phyloP scores from a whole-genome alignment of 805 yeast genomes.

The Candida bentonensis region DNA sequence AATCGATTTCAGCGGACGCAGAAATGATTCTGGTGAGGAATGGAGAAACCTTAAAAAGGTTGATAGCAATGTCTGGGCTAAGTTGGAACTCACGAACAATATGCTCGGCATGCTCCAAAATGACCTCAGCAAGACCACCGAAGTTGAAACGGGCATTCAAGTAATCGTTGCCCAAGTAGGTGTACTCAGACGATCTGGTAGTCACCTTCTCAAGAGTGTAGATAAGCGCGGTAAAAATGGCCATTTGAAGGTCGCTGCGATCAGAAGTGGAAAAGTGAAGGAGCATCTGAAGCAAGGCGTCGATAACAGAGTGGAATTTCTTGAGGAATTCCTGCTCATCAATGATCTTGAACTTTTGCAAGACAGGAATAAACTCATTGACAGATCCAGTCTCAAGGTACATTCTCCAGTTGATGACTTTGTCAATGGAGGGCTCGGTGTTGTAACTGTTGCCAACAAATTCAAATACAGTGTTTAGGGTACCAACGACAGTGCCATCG shows the following conservation, averaged over 20 bases:
- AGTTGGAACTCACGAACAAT: constrained; percentile 3
- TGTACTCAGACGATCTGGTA: constrained; percentile 8
- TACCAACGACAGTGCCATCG: constrained; percentile 27
- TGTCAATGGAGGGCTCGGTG: constrained; percentile 39
- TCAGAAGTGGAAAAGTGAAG: constrained; percentile 16
- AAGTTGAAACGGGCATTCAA: constrained; percentile 16
- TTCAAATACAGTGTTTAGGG: constrained; percentile 39
- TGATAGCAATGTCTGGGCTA: constrained; percentile 5
- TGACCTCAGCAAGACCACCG: constrained; percentile 36
- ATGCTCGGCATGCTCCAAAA: constrained; percentile 7
- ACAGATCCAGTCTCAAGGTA: constrained; percentile 28
- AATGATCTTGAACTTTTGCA: constrained; percentile 38
- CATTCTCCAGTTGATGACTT: constrained; percentile 38
- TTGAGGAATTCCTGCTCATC: constrained; percentile 42
- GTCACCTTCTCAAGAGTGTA: constrained; percentile 14
- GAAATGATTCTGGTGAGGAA: constrained; percentile 9
- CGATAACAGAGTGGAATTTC: constrained; percentile 17
- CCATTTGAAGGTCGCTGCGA: constrained; percentile 5
- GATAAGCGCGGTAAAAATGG: constrained; percentile 13
- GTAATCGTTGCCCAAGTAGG: constrained; percentile 14
- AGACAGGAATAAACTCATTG: constrained; percentile 32
- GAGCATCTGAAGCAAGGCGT: constrained; percentile 24
- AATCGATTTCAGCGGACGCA: constrained; percentile 10
- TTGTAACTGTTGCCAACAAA: constrained; percentile 60
- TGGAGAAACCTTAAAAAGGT: constrained; percentile 8